Percentiles rank a stretch among this genome's conserved stretches.
Evolutionary conservation across 2,329 filamentous ascomycete species (phyloP).

Genomic region (Trichoderma asperellum): DNA sequence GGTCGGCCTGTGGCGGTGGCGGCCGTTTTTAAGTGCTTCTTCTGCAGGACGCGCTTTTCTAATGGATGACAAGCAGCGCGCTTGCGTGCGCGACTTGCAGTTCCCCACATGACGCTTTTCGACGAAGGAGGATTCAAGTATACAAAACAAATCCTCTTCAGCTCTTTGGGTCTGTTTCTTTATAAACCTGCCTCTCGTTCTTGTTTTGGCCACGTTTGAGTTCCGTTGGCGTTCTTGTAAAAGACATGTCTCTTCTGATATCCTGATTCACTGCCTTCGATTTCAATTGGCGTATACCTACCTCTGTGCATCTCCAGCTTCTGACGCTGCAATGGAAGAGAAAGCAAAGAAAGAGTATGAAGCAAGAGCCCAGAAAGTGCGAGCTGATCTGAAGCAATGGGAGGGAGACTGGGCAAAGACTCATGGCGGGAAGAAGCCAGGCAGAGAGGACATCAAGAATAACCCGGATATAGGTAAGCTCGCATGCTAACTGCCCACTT

Average conservation of each 20-base stretch:
- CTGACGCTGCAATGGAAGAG: slow-evolving; percentile 50
- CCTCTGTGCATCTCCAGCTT: not conserved
- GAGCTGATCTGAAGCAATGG: slow-evolving; percentile 74
- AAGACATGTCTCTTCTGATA: slow-evolving; percentile 1
- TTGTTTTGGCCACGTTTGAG: not conserved
- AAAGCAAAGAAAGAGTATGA: slow-evolving; percentile 52
- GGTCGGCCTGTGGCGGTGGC: slow-evolving; percentile 14
- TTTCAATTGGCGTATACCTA: not conserved
- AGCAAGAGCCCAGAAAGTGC: slow-evolving; percentile 57
- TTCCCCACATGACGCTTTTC: slow-evolving; percentile 28
- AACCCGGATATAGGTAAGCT: slow-evolving; percentile 69
- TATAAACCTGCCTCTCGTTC: not conserved
- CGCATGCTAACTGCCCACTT: not conserved
- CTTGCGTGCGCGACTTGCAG: slow-evolving; percentile 14
- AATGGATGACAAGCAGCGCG: slow-evolving; percentile 26
- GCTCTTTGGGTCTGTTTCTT: not conserved
- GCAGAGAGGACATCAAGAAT: slow-evolving; percentile 75
- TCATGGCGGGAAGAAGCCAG: slow-evolving; percentile 70
- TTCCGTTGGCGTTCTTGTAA: not conserved
- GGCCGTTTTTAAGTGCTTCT: slow-evolving; percentile 4
- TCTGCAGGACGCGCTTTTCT: slow-evolving; percentile 23
- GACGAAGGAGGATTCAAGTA: slow-evolving; percentile 6
- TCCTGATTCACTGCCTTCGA: not conserved
- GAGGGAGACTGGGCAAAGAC: slow-evolving; percentile 67
- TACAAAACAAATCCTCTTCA: not conserved